Evolutionary conservation across 2,329 filamentous ascomycete genomes (phyloP), one percentile per base, ranked within the genome.

Genomic region (Macrophomina pseudophaseolina): DNA sequence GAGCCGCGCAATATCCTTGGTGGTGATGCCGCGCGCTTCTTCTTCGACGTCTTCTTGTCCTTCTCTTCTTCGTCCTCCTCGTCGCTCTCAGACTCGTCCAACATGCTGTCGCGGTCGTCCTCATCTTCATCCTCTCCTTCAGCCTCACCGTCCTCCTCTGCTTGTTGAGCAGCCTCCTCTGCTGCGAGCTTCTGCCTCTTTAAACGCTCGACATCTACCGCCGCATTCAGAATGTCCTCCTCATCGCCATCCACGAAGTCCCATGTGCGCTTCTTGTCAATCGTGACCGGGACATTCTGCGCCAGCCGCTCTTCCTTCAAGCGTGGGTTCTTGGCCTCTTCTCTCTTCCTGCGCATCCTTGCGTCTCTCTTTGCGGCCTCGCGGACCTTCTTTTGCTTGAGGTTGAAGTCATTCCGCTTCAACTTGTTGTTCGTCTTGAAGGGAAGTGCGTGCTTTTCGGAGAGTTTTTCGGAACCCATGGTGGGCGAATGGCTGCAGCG

Each of bases 321-420:
- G 67, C 88, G 86, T 1, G 94, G 94, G 74, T 97, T 88, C 78
- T 90, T 91, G 70, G 90, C 87, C 80, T 99, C 95, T 74, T 94
- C 91, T 80, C 91, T 92, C 80, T 92, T 93, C 68, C 92, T 86
- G 58, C 87, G 87, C 76, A 93, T 90, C 69, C 94, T 88, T 73
- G 89, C 86, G 73, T 93, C 91, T 73, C 92, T 89, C 73, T 90
- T 91, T 54, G 88, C 83, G 75, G 89, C 90, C 75, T 93, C 91
- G 70, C 87, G 87, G 52, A 86, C 83, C 75, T 90, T 91, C 81
- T 97, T 98, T 75, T 91, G 86, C 72, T 91, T 88, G 68, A 97
- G 84, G 75, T 93, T 91, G 68, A 94, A 86, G 72, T 90, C 85
- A 76, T 95, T 87, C 69, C 95, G 87, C 75, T 89, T 90, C 28